phyloP scores from a whole-genome alignment of 306 rosid species.

The Quercus alba region DNA sequence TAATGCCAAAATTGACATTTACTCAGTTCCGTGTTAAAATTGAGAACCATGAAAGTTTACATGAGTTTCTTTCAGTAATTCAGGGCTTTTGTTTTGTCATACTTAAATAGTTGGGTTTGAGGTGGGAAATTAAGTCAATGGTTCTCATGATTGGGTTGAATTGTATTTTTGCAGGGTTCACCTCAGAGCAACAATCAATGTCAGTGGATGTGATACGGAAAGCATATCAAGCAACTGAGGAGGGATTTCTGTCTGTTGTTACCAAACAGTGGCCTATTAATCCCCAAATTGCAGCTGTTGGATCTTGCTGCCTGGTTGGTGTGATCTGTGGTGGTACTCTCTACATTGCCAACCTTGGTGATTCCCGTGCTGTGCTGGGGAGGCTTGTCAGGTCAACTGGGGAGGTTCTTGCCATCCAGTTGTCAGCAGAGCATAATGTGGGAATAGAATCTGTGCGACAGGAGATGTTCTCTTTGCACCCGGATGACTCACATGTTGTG shows the following conservation, averaged over 20 bases:
- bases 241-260: conserved; percentile 78
- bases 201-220: conserved; percentile 83
- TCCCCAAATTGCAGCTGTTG: conserved; percentile 96
- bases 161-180: conserved; percentile 45
- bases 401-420: conserved; percentile 77
- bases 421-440: conserved; percentile 90
- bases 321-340: conserved; percentile 76
- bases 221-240: conserved; percentile 94
- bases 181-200: conserved; percentile 81
- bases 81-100: not conserved
- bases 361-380: conserved; percentile 94
- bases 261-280: conserved; percentile 77
- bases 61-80: not conserved
- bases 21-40: not conserved
- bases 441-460: conserved; percentile 79
- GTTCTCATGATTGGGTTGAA: conserved; percentile 7
- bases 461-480: conserved; percentile 93
- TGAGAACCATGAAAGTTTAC: not conserved
- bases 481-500: conserved; percentile 75
- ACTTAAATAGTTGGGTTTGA: not conserved
- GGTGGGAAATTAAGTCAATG: conserved; percentile 4
- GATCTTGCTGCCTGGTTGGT: conserved; percentile 84
- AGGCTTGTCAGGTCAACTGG: conserved; percentile 70
- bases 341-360: conserved; percentile 90
- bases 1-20: not conserved